Evolutionary conservation across 2,329 filamentous ascomycete genomes (phyloP).

Genomic region (Calonectria leucothoes): DNA sequence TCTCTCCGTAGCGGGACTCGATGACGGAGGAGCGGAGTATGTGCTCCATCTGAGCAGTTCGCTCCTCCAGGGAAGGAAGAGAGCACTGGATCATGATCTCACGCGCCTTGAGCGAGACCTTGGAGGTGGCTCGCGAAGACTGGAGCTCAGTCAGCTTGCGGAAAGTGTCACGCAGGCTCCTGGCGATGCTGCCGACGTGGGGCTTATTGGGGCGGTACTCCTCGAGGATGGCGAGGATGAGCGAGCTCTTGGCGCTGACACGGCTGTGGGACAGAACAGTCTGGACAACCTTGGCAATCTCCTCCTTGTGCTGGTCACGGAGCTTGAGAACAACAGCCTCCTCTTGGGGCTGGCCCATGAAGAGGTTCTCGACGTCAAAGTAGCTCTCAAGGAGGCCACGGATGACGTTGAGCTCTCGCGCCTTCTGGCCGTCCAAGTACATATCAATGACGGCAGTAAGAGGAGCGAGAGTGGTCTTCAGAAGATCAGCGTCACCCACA

Average conservation of each 20-base stretch:
- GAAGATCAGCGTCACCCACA: constrained; percentile 76
- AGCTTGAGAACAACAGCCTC: constrained; percentile 95
- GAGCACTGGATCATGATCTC: constrained; percentile 98
- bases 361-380: constrained; percentile 85
- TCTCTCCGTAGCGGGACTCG: constrained; percentile 97
- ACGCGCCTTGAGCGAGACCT: constrained; percentile 96
- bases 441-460: constrained; percentile 81
- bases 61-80: constrained; percentile 94
- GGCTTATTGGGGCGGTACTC: constrained; percentile 97
- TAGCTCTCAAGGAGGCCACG: constrained; percentile 83
- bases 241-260: constrained; percentile 92
- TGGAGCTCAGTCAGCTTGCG: constrained; percentile 87
- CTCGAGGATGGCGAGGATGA: constrained; percentile 90
- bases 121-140: constrained; percentile 81
- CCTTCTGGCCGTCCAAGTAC: constrained; percentile 90
- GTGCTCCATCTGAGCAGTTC: constrained; percentile 97
- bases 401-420: constrained; percentile 88
- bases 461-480: constrained; percentile 80
- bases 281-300: constrained; percentile 85
- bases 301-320: constrained; percentile 96
- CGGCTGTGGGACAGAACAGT: constrained; percentile 94
- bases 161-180: constrained; percentile 85
- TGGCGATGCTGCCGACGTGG: constrained; percentile 86
- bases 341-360: constrained; percentile 88
- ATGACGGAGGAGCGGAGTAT: constrained; percentile 95